phyloP scores from a whole-genome alignment of 768 basidiomycete species.

The Solioccasus polychromus region DNA sequence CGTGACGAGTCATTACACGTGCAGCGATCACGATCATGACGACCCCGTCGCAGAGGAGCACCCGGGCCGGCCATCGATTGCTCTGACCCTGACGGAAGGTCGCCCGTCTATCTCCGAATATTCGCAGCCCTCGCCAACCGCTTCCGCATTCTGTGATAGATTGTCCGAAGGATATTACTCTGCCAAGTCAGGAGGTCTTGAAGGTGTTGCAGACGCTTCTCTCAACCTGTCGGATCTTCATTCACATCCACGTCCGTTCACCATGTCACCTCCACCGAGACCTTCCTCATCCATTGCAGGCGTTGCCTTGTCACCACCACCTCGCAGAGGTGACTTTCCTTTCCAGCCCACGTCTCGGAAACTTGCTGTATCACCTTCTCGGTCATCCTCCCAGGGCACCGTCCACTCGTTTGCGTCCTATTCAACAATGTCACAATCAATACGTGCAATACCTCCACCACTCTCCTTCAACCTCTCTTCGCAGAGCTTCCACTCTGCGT shows the following conservation, averaged over 20 bases:
- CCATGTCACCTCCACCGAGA: constrained; percentile 57
- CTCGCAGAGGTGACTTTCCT: constrained; percentile 21
- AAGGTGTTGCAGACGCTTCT: constrained; percentile 13
- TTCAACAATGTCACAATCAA: constrained; percentile 23
- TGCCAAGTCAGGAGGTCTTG: constrained; percentile 20
- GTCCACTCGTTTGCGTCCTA: constrained; percentile 30
- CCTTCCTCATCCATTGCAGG: constrained; percentile 60
- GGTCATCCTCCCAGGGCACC: constrained; percentile 31
- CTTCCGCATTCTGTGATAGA: constrained; percentile 75
- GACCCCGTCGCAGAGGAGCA: constrained; percentile 30
- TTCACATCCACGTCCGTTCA: constrained; percentile 21
- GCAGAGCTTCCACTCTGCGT: constrained; percentile 39
- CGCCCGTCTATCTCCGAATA: constrained; percentile 65
- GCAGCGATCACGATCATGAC: constrained; percentile 43
- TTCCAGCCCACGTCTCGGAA: constrained; percentile 19
- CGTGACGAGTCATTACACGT: constrained; percentile 31
- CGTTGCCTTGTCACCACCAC: constrained; percentile 56
- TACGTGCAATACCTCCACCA: constrained; percentile 16
- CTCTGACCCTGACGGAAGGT: constrained; percentile 41
- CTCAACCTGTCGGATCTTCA: constrained; percentile 21
- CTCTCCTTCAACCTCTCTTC: constrained; percentile 48
- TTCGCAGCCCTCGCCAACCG: constrained; percentile 70
- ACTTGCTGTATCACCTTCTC: constrained; percentile 15
- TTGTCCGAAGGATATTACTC: constrained; percentile 35
- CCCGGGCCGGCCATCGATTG: constrained; percentile 44